phyloP scores from a whole-genome alignment of 345 rosid species.

The Reutealis trisperma region DNA sequence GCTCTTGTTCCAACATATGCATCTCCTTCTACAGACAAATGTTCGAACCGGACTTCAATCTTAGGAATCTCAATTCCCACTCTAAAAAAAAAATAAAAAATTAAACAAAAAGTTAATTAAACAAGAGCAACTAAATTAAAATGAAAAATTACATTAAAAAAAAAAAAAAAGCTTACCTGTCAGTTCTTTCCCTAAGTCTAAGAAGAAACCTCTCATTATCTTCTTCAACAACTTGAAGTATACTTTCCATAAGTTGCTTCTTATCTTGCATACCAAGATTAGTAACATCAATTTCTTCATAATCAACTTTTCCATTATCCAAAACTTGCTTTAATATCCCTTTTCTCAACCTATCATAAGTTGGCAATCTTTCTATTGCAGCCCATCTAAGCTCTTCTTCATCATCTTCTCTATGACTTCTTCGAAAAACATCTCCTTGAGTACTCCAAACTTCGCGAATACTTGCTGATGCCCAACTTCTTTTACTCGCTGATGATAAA shows the following conservation, averaged over 20 bases:
- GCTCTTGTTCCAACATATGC: conserved; percentile 60
- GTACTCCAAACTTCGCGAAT: conserved; percentile 46
- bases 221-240: conserved; percentile 54
- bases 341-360: conserved; percentile 47
- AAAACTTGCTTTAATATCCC: conserved; percentile 40
- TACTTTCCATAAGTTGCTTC: conserved; percentile 41
- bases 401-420: conserved; percentile 42
- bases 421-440: conserved; percentile 40
- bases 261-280: conserved; percentile 45
- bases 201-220: conserved; percentile 55
- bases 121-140: no score
- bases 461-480: conserved; percentile 43
- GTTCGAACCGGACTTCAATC: conserved; percentile 51
- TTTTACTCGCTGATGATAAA: conserved; percentile 32
- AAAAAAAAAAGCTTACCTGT: conserved; percentile 34
- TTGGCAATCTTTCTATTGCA: conserved; percentile 62
- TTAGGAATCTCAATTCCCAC: conserved; percentile 57
- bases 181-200: conserved; percentile 49
- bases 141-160: background rate
- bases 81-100: conserved; percentile 16
- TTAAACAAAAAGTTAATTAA: background rate
- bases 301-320: conserved; percentile 39
- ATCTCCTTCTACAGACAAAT: conserved; percentile 51
- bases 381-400: conserved; percentile 64
- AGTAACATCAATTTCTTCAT: conserved; percentile 47